These are phyloP conservation scores for Rhizoclosmatium globosum DNA, from an alignment of 192 early-diverging fungal species.

Conservation along the genomic window DNA sequence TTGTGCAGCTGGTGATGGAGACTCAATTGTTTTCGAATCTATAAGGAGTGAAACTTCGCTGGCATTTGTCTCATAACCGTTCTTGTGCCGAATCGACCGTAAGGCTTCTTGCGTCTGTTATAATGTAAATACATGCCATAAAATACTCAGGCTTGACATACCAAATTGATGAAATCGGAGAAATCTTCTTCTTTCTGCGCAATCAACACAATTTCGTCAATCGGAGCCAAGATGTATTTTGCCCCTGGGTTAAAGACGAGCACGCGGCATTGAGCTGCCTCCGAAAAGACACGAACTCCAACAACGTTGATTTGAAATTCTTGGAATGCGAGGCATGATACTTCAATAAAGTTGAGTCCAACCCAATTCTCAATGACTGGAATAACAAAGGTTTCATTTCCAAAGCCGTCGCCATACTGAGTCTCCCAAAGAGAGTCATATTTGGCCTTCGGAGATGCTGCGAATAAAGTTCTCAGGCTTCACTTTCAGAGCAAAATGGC, in stretches of 20 bases:
- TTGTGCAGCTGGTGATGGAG: background rate
- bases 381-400: conserved; percentile 69
- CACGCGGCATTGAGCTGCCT: background rate
- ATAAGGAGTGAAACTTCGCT: background rate
- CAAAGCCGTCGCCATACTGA: conserved; percentile 74
- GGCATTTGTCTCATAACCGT: background rate
- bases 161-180: conserved; percentile 10
- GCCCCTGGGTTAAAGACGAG: conserved; percentile 63
- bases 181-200: conserved; percentile 43
- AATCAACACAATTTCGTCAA: conserved; percentile 64
- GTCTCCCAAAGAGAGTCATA: conserved; percentile 72
- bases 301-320: conserved; percentile 53
- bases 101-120: background rate
- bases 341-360: conserved; percentile 67
- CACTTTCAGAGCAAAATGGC: background rate
- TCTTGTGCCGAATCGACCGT: background rate
- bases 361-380: conserved; percentile 60
- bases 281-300: conserved; percentile 31
- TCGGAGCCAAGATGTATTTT: conserved; percentile 49
- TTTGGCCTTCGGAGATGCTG: conserved; percentile 49
- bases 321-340: conserved; percentile 54
- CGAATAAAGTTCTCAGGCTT: conserved; percentile 9
- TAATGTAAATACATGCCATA: background rate
- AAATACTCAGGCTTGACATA: background rate
- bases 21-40: background rate